Base-by-base conservation (phyloP, 805 yeast species). In the Metschnikowia cerradonensis region DNA sequence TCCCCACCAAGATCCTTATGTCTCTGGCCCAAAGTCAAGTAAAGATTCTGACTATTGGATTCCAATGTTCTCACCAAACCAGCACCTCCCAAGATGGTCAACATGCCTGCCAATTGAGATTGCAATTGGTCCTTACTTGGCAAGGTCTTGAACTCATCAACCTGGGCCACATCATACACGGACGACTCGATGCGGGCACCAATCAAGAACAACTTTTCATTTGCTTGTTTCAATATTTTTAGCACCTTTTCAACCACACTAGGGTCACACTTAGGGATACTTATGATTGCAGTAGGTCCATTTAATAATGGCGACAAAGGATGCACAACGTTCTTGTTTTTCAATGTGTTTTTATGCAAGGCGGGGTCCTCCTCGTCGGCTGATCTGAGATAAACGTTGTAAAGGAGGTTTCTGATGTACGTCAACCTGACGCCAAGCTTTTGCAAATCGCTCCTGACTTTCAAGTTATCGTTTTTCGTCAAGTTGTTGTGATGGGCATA, bases 401-500 rank as follows among this genome's bases (percentile, higher is more conserved):
- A 85, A 41, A 94, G 66, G 40, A 77, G 75, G 61, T 86, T 79
- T 62, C 91, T 81, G 53, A 91, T 71, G 48, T 88, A 79, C 40
- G 84, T 81, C 54, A 90, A 71, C 50, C 76, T 78, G 23, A 84
- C 95, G 14, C 94, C 95, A n/a, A 79, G 70, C 45, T 78, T 76
- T 41, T 64, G 70, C 55, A 94, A 74, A 56, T 83, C 86, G 15
- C 75, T 64, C 63, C 96, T 80, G 56, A 85, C 75, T 34, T 63
- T 70, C 51, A 77, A 79, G 63, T 86, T 83, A 56, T 94, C 98
- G 13, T 68, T 60, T 58, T 88, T 84, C 50, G 80, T 67, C 58
- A 91, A 70, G 65, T 90, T 90, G 66, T 90, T 89, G 72, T 89
- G 92, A 71, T 94, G 99, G 5, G 84, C 80, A 58, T 88, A 83